Conservation (phyloP, 1,139 yeast species). For the Taiozyma sp. region DNA sequence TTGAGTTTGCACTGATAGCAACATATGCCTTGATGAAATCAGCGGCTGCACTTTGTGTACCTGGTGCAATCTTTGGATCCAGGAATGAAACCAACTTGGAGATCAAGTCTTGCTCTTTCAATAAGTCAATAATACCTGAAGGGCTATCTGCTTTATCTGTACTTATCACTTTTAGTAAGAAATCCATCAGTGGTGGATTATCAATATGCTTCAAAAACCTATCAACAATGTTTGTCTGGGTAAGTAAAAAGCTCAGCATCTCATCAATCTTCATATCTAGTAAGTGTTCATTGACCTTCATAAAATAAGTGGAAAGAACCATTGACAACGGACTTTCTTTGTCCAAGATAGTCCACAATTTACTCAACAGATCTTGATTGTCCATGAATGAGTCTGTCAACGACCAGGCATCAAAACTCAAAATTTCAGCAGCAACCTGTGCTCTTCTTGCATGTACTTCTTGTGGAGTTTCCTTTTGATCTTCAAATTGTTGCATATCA, state of each 20-base stretch:
- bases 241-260: conserved; percentile 54
- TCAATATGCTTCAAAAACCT: conserved; percentile 51
- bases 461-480: conserved; percentile 37
- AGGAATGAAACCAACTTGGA: conserved; percentile 48
- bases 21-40: conserved; percentile 92
- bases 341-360: conserved; percentile 78
- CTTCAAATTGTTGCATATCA: conserved; percentile 23
- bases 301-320: conserved; percentile 77
- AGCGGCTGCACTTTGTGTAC: conserved; percentile 90
- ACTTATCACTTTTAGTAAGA: conserved; percentile 52
- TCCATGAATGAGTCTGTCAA: conserved; percentile 89
- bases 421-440: conserved; percentile 83
- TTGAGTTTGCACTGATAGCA: conserved; percentile 88
- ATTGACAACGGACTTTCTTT: conserved; percentile 60
- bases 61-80: conserved; percentile 45
- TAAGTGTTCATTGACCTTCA: conserved; percentile 91
- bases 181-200: conserved; percentile 74
- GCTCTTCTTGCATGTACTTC: conserved; percentile 66
- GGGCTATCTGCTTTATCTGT: conserved; percentile 63
- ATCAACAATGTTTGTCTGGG: conserved; percentile 48
- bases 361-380: conserved; percentile 54
- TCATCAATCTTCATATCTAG: conserved; percentile 88
- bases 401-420: conserved; percentile 93
- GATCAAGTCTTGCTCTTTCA: conserved; percentile 46
- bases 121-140: conserved; percentile 51